Percentiles rank a stretch among this genome's conserved stretches.
Evolutionary conservation across 805 yeast species (phyloP).

Genomic region (Saturnispora serradocipensis): DNA sequence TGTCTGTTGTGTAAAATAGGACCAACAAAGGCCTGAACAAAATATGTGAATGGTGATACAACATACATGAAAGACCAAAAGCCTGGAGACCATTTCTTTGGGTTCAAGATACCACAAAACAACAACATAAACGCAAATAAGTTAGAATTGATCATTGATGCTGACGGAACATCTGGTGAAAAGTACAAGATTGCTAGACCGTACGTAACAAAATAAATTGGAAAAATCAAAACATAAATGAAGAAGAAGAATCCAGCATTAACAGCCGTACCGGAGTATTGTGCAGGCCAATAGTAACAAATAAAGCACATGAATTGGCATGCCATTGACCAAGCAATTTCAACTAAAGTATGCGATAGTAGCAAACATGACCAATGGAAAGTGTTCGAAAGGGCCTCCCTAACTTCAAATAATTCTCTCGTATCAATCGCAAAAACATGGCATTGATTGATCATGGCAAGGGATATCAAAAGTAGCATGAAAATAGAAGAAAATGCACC

Average conservation of each 20-base stretch:
- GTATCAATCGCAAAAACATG: constrained; percentile 49
- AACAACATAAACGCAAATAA: constrained; percentile 49
- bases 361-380: constrained; percentile 60
- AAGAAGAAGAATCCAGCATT: constrained; percentile 41
- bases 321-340: constrained; percentile 51
- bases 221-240: constrained; percentile 31
- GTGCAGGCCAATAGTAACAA: constrained; percentile 29
- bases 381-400: constrained; percentile 62
- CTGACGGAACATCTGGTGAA: constrained; percentile 59
- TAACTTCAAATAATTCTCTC: constrained; percentile 56
- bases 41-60: constrained; percentile 61
- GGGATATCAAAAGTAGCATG: constrained; percentile 49
- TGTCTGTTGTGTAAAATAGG: constrained; percentile 39
- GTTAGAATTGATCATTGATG: constrained; percentile 49
- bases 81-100: constrained; percentile 50
- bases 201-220: constrained; percentile 39
- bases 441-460: constrained; percentile 55
- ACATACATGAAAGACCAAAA: constrained; percentile 81
- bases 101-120: constrained; percentile 63
- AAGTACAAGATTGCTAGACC: constrained; percentile 49
- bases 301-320: constrained; percentile 40
- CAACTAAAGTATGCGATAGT: constrained; percentile 43
- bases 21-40: constrained; percentile 49
- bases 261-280: constrained; percentile 28
- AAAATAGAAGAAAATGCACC: constrained; percentile 45